Evolutionary conservation across 164 flowering plant species (phyloP), one percentile per base, ranked within the genome.

Genomic region (Vitis labrusca): DNA sequence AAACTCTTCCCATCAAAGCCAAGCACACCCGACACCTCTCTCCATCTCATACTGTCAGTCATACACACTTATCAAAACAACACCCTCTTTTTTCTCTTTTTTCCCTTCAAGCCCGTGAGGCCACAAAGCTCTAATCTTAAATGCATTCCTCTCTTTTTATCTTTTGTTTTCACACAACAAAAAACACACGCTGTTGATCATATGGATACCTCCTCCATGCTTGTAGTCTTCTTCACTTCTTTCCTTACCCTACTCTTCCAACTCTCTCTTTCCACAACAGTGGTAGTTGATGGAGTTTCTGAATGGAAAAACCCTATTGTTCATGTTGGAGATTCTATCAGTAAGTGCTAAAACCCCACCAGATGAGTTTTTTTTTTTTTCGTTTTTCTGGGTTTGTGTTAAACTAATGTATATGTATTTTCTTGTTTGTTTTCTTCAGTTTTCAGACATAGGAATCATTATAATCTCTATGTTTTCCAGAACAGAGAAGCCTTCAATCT

Each of bases 381-480:
- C 2, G 3, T 17, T 37, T 30, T 63, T 8, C 44, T 50, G 23
- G 11, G 27, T 59, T 15, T 64, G n/a, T 14, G 17, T 15, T 23
- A 64, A 51, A 14, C 15, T 8, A 17, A 44, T 16, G 30, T 61
- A 6, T 6, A n/a, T 16, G 47, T 29, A 1, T 16, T 0, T 15
- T 17, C 11, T 51, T 19, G 53, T 60, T 59, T 12, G 58, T 8
- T 65, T 10, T 74, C 63, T 9, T 51, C 85, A 94, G 97, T 86
- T 74, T 89, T 94, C 81, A 85, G 77, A 75, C 88, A 84, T 79
- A 82, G 85, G 79, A 61, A 79, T 62, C 79, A 81, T 64, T 80
- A 84, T 86, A 83, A 75, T 14, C 86, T 94, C 80, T 89, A 87
- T 89, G 87, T 94, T 85, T 92, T 94, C 88, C 78, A 75, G 82